These are phyloP conservation scores for Hibiscus trionum DNA, from an alignment of 345 rosid species.

Conservation along the genomic window DNA sequence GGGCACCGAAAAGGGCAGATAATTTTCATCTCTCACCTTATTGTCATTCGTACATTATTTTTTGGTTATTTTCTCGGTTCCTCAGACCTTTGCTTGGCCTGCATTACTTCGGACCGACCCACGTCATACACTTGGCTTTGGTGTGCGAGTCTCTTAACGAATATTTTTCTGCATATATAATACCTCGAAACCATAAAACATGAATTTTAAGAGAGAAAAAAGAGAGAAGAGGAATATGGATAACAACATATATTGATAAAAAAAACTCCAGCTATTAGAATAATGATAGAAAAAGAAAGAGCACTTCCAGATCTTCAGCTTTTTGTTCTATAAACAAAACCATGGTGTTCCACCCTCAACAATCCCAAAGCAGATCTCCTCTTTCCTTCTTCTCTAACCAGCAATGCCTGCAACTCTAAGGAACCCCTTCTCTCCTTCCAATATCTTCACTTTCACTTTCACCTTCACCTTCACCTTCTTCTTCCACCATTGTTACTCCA, in stretches of 20 bases:
- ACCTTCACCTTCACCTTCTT: conserved; percentile 38
- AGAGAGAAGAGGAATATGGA: neutral
- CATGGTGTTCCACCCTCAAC: conserved; percentile 73
- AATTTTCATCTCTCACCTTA: no score
- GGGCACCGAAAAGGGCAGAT: no score
- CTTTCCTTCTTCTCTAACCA: conserved; percentile 31
- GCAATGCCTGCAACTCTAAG: conserved; percentile 55
- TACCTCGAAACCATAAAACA: no score
- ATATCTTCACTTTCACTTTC: conserved; percentile 34
- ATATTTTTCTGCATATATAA: no score
- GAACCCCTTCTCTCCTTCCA: conserved; percentile 32
- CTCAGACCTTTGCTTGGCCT: no score
- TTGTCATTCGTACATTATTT: no score
- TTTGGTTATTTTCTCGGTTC: no score
- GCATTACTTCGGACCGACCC: no score
- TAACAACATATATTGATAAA: conserved; percentile 24
- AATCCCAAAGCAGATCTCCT: conserved; percentile 49
- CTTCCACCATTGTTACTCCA: conserved; percentile 42
- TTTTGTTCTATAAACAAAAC: conserved; percentile 63
- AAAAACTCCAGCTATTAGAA: conserved; percentile 13
- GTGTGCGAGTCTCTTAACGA: no score
- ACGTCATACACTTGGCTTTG: no score
- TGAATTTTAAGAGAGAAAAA: neutral
- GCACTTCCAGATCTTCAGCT: conserved; percentile 58
- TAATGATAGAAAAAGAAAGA: conserved; percentile 24